A percentile compares a stretch with the other conserved stretches of the same genome.
Conservation (phyloP, 2,329 filamentous ascomycete species). For the Alternaria novae-zelandiae region DNA sequence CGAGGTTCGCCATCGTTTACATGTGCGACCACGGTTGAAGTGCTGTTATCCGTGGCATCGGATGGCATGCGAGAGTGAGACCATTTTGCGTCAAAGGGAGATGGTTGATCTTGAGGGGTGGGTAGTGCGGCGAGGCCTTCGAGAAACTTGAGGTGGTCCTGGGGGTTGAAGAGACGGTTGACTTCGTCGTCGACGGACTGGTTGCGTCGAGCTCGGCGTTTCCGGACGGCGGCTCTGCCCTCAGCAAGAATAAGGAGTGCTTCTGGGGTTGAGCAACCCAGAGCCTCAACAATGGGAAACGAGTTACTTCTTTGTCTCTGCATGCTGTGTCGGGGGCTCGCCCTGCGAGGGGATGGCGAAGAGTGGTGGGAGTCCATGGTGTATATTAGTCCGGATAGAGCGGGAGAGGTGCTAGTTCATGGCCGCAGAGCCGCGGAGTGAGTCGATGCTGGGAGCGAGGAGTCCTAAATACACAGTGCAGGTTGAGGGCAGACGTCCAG, state of each 20-base stretch:
- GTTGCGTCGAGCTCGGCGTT: conserved; percentile 35
- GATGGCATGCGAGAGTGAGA: conserved; percentile 38
- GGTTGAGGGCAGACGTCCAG: neutral
- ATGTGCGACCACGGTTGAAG: conserved; percentile 34
- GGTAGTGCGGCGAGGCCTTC: conserved; percentile 15
- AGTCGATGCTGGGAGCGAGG: conserved; percentile 11
- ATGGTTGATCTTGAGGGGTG: conserved; percentile 15
- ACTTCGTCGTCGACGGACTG: conserved; percentile 27
- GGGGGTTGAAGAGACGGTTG: conserved; percentile 32
- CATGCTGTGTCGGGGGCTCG: conserved; percentile 29
- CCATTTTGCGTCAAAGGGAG: conserved; percentile 12
- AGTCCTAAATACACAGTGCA: conserved; percentile 1
- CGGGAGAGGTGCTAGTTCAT: conserved; percentile 30
- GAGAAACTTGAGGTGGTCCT: conserved; percentile 43
- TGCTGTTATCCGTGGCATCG: conserved; percentile 38
- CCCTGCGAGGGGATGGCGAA: conserved; percentile 20
- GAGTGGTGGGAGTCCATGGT: conserved; percentile 39
- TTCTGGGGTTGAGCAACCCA: conserved; percentile 46
- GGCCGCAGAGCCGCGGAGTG: conserved; percentile 21
- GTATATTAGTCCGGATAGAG: conserved; percentile 21
- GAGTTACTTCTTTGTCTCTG: conserved; percentile 46
- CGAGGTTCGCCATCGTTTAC: conserved; percentile 8
- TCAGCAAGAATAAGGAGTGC: conserved; percentile 45
- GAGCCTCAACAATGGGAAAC: conserved; percentile 41
- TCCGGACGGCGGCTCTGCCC: conserved; percentile 42